A percentile compares a stretch with the other conserved stretches of the same genome.
These are phyloP conservation scores for Pseudocohnilembus persalinus DNA, from an alignment of 169 alveolate species.

Conservation along the genomic window DNA sequence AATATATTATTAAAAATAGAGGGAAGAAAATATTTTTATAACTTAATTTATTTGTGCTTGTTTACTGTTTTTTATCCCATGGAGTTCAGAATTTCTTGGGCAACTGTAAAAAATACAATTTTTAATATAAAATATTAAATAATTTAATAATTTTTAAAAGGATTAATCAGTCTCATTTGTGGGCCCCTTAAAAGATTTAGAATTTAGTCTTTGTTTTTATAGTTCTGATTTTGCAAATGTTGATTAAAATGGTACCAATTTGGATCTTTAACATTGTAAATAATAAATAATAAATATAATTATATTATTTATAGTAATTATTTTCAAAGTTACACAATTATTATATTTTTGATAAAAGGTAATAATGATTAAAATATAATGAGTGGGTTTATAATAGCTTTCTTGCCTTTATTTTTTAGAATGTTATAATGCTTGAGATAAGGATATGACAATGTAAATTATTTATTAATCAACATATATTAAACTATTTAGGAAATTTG, in stretches of 20 bases:
- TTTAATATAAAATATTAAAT: no score
- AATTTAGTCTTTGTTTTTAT: no score
- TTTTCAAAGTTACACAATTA: not conserved
- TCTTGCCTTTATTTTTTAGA: constrained; percentile 2
- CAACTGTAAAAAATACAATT: constrained; percentile 4
- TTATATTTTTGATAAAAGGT: not conserved
- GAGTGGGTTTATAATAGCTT: not conserved
- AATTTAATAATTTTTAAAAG: no score
- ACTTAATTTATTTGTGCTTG: not conserved
- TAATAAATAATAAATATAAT: not conserved
- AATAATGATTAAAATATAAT: not conserved
- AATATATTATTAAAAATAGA: no score
- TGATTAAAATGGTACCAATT: not conserved
- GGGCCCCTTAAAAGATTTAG: no score
- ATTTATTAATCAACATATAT: no score
- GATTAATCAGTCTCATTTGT: no score
- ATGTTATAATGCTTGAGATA: constrained; percentile 10
- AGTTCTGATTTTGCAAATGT: not conserved
- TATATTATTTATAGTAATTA: not conserved
- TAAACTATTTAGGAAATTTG: no score
- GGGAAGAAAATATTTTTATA: not conserved
- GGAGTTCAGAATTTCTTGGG: constrained; percentile 22
- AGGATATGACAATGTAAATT: constrained; percentile 13
- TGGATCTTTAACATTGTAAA: not conserved
- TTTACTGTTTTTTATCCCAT: not conserved